These are phyloP conservation scores for Eutypa lata DNA, from an alignment of 2,329 filamentous ascomycete species.

Conservation along the genomic window DNA sequence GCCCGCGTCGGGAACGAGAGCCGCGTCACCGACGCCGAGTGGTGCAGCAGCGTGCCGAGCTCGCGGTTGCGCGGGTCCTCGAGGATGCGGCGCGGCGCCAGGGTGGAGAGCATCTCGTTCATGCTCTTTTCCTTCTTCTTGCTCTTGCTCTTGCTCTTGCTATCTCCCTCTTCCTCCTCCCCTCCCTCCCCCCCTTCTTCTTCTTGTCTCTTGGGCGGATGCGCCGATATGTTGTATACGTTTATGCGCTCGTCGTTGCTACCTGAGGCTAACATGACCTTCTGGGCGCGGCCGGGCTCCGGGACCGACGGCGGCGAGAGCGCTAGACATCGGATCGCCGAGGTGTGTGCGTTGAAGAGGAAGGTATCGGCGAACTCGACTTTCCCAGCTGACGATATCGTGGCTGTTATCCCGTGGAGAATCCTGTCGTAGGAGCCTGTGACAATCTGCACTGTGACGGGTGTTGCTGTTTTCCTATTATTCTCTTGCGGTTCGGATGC, in stretches of 20 bases:
- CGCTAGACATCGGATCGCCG: constrained; percentile 84
- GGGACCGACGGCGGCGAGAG: constrained; percentile 72
- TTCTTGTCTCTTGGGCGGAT: constrained; percentile 44
- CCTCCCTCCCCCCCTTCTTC: neutral
- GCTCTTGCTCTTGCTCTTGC: constrained; percentile 7
- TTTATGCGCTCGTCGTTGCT: constrained; percentile 94
- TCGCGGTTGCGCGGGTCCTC: constrained; percentile 87
- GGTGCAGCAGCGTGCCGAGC: constrained; percentile 82
- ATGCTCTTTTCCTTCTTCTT: constrained; percentile 47
- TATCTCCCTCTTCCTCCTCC: neutral
- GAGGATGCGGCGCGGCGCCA: constrained; percentile 70
- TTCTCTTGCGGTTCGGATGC: constrained; percentile 16
- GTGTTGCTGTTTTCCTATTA: constrained; percentile 9
- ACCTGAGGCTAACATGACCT: constrained; percentile 85
- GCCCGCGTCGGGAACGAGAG: constrained; percentile 80
- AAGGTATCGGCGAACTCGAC: constrained; percentile 86
- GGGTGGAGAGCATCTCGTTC: constrained; percentile 51
- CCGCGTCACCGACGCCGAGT: constrained; percentile 75
- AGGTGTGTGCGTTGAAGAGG: constrained; percentile 89
- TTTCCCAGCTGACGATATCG: constrained; percentile 45
- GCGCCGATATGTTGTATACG: constrained; percentile 81
- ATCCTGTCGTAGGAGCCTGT: constrained; percentile 92
- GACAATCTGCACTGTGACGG: constrained; percentile 77
- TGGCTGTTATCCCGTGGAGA: constrained; percentile 85
- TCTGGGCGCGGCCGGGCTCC: constrained; percentile 63